Evolutionary conservation across 306 rosid species (phyloP), one percentile per base, ranked within the genome.

Genomic region (Cicer pinnatifidum): DNA sequence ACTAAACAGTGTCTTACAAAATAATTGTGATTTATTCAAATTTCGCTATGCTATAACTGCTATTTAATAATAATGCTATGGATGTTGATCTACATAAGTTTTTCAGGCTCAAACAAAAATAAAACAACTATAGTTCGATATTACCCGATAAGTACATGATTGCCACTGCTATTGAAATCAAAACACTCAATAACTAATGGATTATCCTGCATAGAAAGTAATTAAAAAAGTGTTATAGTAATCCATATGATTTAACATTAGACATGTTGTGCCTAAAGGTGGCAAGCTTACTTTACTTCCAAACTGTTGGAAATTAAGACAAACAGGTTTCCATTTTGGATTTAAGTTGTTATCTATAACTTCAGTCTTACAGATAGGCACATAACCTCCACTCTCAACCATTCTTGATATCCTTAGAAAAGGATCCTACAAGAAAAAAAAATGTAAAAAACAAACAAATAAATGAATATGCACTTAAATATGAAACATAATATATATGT

Each of bases 341-440:
- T 89, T 87, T 73, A 87, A 83, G 69, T 86, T 81, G 83, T 89
- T 78, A 63, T 91, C 78, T 58, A 88, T 72, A 61, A 85, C 97
- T 85, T 91, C 97, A 37, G 97, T 94, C 82, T 88, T 94, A 89
- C 95, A 91, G 48, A 94, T 89, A 75, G 97, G 98, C 78, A 91
- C 41, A 62, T 84, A 77, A 12, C 86, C 87, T 67, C 97, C 98
- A 46, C 39, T 85, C 82, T 94, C 98, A 72, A 87, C 87, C n/a
- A 88, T 64, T 85, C 89, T 86, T 35, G 95, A 94, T 66, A 94
- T 72, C 84, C 86, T 82, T 73, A 94, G 72, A 81, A 94, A 94
- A 67, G 97, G 97, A 78, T 91, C 96, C 98, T 94, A 28, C 51
- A 77, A 75, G 33, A 83, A 81, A 70, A 52, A 41, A 66, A 5